phyloP scores from a whole-genome alignment of 1,284 basidiomycete genomes.

The Volvariella volvacea region DNA sequence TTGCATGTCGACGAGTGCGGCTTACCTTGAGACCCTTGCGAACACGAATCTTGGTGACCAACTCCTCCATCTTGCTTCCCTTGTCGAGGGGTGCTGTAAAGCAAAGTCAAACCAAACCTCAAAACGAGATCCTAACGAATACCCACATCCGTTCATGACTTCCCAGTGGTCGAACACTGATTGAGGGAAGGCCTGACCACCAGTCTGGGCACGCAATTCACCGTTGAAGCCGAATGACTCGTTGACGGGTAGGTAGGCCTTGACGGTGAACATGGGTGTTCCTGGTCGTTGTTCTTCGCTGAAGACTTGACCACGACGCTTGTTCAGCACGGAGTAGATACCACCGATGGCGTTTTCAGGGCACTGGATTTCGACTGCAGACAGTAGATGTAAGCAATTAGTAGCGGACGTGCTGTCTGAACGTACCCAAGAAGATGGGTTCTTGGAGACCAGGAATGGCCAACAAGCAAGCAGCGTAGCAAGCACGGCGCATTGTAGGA shows the following conservation, averaged over 20 bases:
- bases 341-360: constrained; percentile 98
- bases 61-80: constrained; percentile 84
- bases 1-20: constrained; percentile 4
- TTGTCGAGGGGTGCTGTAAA: constrained; percentile 70
- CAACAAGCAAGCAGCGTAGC: constrained; percentile 93
- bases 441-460: constrained; percentile 92
- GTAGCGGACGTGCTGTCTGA: not conserved
- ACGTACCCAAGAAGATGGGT: constrained; percentile 86
- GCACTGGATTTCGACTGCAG: constrained; percentile 89
- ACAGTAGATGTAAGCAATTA: constrained; percentile 6
- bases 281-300: constrained; percentile 95
- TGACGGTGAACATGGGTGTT: constrained; percentile 99
- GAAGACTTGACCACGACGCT: constrained; percentile 98
- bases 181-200: constrained; percentile 98
- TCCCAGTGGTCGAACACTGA: constrained; percentile 93
- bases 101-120: constrained; percentile 13
- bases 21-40: constrained; percentile 91
- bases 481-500: constrained; percentile 92
- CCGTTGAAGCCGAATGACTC: constrained; percentile 99
- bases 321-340: constrained; percentile 95
- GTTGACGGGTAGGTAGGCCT: constrained; percentile 95
- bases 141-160: constrained; percentile 73
- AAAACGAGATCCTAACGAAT: constrained; percentile 1
- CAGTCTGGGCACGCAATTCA: constrained; percentile 88
- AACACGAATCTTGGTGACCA: constrained; percentile 79